Base-by-base conservation (phyloP, 2,329 filamentous ascomycete species). In the Aspergillus niger region DNA sequence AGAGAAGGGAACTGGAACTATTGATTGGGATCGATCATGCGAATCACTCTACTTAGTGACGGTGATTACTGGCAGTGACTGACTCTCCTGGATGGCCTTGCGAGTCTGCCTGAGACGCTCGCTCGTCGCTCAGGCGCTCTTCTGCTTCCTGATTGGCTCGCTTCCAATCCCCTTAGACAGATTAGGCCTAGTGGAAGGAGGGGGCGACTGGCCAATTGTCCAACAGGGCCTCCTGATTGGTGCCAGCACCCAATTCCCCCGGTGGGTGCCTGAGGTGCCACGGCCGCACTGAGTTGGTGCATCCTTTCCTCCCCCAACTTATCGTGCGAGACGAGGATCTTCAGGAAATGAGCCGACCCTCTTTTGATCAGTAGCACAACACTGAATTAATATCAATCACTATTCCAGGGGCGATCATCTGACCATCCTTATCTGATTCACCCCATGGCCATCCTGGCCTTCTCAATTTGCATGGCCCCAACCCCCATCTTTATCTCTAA, bases 101-200 rank as follows among this genome's bases (percentile, higher is more conserved):
- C 10, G 11, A 36, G 5, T 36, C 32, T 36, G 32, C 32, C 60
- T 65, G 63, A 63, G 58, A 65, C 63, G 50, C 58, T 54, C 47
- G 44, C 15, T 48, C 58, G 49, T 60, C 60, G 58, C 55, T 39
- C 22, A 38, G 41, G 30, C 24, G 22, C 57, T 39, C 8, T 32
- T 28, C 20, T 32, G 32, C 20, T 30, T 38, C 39, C 20, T 64
- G 59, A 62, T 50, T 65, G 63, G 63, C 28, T 63, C 59, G 62
- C 54, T 59, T 61, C 44, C 28, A 8, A 41, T 44, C 48, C 36
- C 48, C 43, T 55, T 62, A 58, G 44, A 36, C 50, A 10, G 1
- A 13, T 3, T 3, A 2, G 13, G 55, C 43, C 41, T 61, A 63
- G 53, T 10, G 13, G 43, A 38, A 41, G 51, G 39, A 41, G 28